These are phyloP conservation scores for Oidiodendron maius DNA, from an alignment of 495 filamentous ascomycete genomes.

Conservation along the genomic window DNA sequence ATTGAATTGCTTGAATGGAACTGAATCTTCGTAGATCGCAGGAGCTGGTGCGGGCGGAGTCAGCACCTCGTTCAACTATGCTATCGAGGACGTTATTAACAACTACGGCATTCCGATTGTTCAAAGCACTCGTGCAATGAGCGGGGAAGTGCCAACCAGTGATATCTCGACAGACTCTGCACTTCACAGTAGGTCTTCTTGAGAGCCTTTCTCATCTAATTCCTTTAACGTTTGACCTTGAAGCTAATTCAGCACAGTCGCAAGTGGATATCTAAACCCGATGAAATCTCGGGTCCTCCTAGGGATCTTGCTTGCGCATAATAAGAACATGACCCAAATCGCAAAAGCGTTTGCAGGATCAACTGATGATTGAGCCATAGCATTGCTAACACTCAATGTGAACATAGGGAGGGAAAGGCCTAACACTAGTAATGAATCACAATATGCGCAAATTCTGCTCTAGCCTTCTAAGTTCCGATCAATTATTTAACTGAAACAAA, in stretches of 20 bases:
- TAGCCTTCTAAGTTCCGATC: too few relatives aligned
- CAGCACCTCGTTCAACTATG: slow-evolving; percentile 30
- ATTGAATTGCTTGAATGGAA: not conserved
- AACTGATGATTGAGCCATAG: slow-evolving; percentile 13
- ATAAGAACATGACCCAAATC: slow-evolving; percentile 23
- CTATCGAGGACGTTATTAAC: slow-evolving; percentile 39
- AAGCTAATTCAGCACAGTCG: slow-evolving; percentile 8
- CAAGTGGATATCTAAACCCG: slow-evolving; percentile 29
- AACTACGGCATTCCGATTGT: slow-evolving; percentile 36
- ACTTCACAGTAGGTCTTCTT: slow-evolving; percentile 9
- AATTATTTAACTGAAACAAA: too few relatives aligned
- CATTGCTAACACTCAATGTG: too few relatives aligned
- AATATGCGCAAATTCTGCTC: too few relatives aligned
- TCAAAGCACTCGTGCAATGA: slow-evolving; percentile 32
- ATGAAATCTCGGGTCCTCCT: slow-evolving; percentile 26
- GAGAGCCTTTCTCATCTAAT: too few relatives aligned
- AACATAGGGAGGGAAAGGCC: too few relatives aligned
- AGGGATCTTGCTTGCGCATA: slow-evolving; percentile 24
- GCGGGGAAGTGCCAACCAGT: slow-evolving; percentile 28
- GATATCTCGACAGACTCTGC: slow-evolving; percentile 11
- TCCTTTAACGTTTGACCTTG: not conserved
- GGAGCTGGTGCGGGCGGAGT: slow-evolving; percentile 9
- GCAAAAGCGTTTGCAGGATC: slow-evolving; percentile 18
- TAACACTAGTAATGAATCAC: too few relatives aligned
- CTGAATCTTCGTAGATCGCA: slow-evolving; percentile 1